Evolutionary conservation across 1,139 yeast species (phyloP).

Genomic region (Blastobotrys malaysiensis): DNA sequence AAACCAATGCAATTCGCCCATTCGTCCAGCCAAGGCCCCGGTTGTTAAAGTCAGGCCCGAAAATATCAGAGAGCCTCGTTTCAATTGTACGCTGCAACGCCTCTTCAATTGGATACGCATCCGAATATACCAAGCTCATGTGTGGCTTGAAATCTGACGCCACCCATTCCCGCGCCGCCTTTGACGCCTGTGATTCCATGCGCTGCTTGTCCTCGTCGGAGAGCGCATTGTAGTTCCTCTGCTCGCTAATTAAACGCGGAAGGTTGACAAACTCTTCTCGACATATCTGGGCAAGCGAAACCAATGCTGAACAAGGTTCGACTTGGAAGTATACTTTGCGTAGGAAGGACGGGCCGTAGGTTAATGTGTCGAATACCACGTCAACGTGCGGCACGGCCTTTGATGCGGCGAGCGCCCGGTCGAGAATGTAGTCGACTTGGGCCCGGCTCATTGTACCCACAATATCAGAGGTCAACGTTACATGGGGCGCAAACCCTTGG

Average conservation of each 20-base stretch:
- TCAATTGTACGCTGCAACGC: constrained; percentile 63
- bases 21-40: constrained; percentile 51
- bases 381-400: constrained; percentile 30
- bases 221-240: constrained; percentile 25
- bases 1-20: constrained; percentile 63
- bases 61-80: constrained; percentile 63
- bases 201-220: constrained; percentile 24
- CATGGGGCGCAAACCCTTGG: constrained; percentile 66
- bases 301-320: constrained; percentile 48
- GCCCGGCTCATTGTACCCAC: constrained; percentile 39
- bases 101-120: constrained; percentile 60
- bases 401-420: constrained; percentile 63
- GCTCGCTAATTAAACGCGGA: constrained; percentile 30
- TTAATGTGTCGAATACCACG: constrained; percentile 28
- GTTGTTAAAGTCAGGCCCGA: constrained; percentile 46
- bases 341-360: constrained; percentile 43
- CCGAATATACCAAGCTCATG: constrained; percentile 65
- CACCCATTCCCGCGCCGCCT: constrained; percentile 48
- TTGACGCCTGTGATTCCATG: constrained; percentile 25
- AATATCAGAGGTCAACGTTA: constrained; percentile 64
- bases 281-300: constrained; percentile 63
- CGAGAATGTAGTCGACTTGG: constrained; percentile 53
- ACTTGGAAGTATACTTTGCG: constrained; percentile 62
- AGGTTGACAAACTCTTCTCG: constrained; percentile 58
- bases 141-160: constrained; percentile 62